phyloP scores from a whole-genome alignment of 1,284 basidiomycete genomes.

The Xanthoconium separans region DNA sequence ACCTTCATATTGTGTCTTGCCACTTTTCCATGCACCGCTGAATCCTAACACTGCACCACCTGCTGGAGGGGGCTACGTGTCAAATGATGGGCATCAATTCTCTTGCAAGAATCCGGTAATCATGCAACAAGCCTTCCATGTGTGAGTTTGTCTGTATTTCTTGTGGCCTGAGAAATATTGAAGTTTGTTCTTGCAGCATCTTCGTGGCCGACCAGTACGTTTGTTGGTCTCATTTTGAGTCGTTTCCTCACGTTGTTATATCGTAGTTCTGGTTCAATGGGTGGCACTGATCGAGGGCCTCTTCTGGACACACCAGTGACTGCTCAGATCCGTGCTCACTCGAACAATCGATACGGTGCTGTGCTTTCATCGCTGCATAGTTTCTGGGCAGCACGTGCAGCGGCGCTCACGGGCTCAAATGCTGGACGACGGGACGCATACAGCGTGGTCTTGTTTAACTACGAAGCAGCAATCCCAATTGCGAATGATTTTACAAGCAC shows the following conservation, averaged over 20 bases:
- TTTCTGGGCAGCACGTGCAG: conserved; percentile 55
- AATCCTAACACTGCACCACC: conserved; percentile 23
- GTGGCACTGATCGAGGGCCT: conserved; percentile 27
- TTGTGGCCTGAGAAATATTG: not conserved
- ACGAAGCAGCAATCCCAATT: conserved; percentile 27
- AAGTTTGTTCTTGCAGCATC: conserved; percentile 16
- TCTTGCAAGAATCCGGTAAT: conserved; percentile 47
- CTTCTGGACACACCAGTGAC: conserved; percentile 42
- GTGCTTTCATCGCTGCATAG: conserved; percentile 53
- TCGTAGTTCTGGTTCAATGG: conserved; percentile 55
- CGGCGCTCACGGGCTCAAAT: conserved; percentile 34
- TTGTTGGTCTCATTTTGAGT: not conserved
- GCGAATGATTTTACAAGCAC: conserved; percentile 50
- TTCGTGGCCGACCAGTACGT: conserved; percentile 30
- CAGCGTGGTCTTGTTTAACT: conserved; percentile 53
- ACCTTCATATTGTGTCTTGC: conserved; percentile 55
- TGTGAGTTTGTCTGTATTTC: conserved; percentile 13
- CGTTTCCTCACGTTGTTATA: not conserved
- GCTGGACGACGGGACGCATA: conserved; percentile 52
- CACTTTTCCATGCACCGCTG: conserved; percentile 51
- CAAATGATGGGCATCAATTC: conserved; percentile 48
- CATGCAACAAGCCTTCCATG: conserved; percentile 37
- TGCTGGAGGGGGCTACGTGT: conserved; percentile 47
- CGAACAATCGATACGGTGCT: conserved; percentile 56
- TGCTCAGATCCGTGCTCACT: conserved; percentile 33